Base-by-base conservation (phyloP, 768 basidiomycete species). In the Lanmaoa pseudosensibilis region DNA sequence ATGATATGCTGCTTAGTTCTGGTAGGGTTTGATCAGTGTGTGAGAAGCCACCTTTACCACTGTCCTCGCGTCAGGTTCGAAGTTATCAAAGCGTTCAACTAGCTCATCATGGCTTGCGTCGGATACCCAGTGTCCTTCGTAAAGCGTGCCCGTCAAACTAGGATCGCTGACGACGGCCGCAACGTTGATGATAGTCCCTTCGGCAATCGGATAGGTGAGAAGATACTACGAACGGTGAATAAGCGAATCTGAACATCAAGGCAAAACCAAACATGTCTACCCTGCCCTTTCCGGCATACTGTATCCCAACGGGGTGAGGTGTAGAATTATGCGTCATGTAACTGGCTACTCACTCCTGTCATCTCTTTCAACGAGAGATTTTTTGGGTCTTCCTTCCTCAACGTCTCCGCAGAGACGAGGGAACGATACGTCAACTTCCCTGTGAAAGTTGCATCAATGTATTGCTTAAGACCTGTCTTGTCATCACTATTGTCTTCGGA, bases 401-500 rank as follows among this genome's bases (percentile, higher is more conserved):
- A 53, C 2, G 54, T 51, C n/a, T 74, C 69, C 2, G 66, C 68
- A 6, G 76, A 58, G 25, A 80, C 60, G 21, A 80, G 60, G 4
- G 56, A 65, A 5, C 80, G 70, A 53, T 81, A 80, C 1, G 71
- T 69, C 4, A 67, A 52, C 4, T 69, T 72, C 9, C 82, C 81
- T 1, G 74, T 78, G 69, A 76, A 82, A 0, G 63, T 62, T 7
- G 80, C 73, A 16, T 70, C 54, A 0, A 62, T 46, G 15, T 57
- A 59, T 13, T 64, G 55, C 27, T 16, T 51, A 11, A 63, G 18
- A 27, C 67, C 46, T 1, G 27, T 10, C 12, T 41, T 8, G 41
- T 36, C 39, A 1, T 30, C 16, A 1, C 11, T 6, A 1, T 47
- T 5, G 1, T 52, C 57, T n/a, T 33, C n/a, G 6, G 57, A 61